Evolutionary conservation across 441 rosid genomes (phyloP).

Genomic region (Rhodomyrtus psidioides): DNA sequence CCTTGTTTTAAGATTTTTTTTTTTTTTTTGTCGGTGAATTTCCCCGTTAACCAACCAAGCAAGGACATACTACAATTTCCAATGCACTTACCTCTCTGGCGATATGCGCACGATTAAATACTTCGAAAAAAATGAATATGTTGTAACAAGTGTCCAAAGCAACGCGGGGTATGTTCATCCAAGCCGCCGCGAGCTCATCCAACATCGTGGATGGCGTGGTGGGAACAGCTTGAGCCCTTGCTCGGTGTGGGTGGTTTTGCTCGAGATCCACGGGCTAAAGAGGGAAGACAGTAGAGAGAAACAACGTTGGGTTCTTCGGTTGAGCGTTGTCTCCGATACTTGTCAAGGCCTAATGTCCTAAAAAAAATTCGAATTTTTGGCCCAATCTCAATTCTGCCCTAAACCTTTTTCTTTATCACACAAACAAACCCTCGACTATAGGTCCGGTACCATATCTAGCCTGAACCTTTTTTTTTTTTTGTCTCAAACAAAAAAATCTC

Average conservation of each 20-base stretch:
- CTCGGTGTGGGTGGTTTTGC: neutral
- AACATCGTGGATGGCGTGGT: neutral
- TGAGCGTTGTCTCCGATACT: neutral
- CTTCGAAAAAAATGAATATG: neutral
- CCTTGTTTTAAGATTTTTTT: too few species aligned
- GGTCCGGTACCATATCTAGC: too few species aligned
- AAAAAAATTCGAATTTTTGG: too few species aligned
- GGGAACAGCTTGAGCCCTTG: neutral
- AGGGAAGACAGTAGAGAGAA: neutral
- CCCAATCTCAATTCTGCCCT: too few species aligned
- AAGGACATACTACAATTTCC: neutral
- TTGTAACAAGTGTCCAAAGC: neutral
- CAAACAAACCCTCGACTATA: too few species aligned
- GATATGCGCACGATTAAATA: neutral
- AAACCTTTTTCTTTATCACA: too few species aligned
- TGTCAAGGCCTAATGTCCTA: too few species aligned
- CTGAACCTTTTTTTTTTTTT: too few species aligned
- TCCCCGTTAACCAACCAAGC: neutral
- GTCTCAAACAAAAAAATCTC: too few species aligned
- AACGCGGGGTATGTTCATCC: neutral
- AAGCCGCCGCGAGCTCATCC: neutral
- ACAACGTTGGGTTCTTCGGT: neutral
- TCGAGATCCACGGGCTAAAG: neutral
- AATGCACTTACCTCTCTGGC: neutral
- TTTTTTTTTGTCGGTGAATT: too few species aligned